phyloP scores from a whole-genome alignment of 345 rosid species.

The Barbarea vulgaris region DNA sequence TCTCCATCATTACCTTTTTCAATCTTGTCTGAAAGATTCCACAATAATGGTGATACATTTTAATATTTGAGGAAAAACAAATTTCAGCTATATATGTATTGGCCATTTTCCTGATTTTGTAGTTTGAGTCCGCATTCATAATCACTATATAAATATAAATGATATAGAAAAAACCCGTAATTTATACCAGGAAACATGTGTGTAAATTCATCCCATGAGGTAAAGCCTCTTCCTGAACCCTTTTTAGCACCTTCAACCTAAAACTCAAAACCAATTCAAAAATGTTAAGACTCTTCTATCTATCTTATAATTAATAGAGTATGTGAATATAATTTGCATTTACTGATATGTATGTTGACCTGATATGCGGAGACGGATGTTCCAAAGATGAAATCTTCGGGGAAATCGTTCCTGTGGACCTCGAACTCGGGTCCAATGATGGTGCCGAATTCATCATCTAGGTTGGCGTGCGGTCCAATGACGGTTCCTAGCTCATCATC shows the following conservation, averaged over 20 bases:
- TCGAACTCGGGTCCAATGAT: conserved; percentile 41
- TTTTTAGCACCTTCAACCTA: conserved; percentile 45
- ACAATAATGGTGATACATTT: not conserved
- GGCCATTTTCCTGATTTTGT: not conserved
- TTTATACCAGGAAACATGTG: conserved; percentile 38
- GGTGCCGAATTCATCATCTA: conserved; percentile 32
- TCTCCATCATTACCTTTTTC: conserved; percentile 29
- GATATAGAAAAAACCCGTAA: not conserved
- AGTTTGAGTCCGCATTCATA: too few relatives aligned
- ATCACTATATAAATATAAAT: too few relatives aligned
- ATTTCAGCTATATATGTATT: not conserved
- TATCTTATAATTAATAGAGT: not conserved
- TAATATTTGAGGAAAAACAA: too few relatives aligned
- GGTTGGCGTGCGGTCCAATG: conserved; percentile 28
- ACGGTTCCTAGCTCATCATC: conserved; percentile 35
- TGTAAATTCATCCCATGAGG: conserved; percentile 41
- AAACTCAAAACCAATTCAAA: not conserved
- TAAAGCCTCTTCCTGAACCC: conserved; percentile 41
- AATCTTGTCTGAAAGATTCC: conserved; percentile 30
- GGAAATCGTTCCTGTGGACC: conserved; percentile 28
- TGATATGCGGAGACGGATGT: conserved; percentile 41
- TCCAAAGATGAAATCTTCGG: conserved; percentile 37
- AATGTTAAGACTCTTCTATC: not conserved
- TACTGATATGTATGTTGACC: conserved; percentile 9
- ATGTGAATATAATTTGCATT: not conserved